phyloP scores from a whole-genome alignment of 371 early-diverging fungal species.

The Mucor piriformis region DNA sequence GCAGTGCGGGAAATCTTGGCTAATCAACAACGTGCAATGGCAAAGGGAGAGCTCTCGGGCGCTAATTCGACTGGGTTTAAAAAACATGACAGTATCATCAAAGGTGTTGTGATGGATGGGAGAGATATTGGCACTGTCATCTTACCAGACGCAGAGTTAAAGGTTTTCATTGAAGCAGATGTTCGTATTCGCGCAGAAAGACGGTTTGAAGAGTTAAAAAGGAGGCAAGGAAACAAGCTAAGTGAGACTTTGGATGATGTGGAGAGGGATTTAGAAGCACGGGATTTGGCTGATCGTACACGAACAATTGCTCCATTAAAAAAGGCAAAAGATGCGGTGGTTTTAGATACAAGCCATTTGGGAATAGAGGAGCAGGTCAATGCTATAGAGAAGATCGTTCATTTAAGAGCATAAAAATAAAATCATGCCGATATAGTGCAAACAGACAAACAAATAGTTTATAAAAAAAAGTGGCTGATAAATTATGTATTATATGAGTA shows the following conservation, averaged over 20 bases:
- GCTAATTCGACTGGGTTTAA: constrained; percentile 27
- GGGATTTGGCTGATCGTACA: constrained; percentile 81
- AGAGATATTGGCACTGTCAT: constrained; percentile 92
- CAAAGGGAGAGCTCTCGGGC: constrained; percentile 25
- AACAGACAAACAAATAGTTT: not conserved
- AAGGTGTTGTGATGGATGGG: constrained; percentile 92
- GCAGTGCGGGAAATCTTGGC: constrained; percentile 67
- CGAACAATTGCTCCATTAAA: constrained; percentile 80
- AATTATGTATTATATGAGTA: not conserved
- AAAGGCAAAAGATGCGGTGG: constrained; percentile 81
- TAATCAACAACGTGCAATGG: constrained; percentile 60
- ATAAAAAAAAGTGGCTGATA: not conserved
- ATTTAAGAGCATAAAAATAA: constrained; percentile 9
- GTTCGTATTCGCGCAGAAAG: constrained; percentile 78
- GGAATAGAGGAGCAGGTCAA: constrained; percentile 80
- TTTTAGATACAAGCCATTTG: constrained; percentile 78
- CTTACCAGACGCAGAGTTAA: constrained; percentile 89
- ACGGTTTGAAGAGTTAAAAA: constrained; percentile 66
- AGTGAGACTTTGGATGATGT: constrained; percentile 57
- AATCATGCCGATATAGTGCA: not conserved
- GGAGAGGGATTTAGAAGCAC: constrained; percentile 59
- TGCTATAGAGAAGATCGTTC: constrained; percentile 61
- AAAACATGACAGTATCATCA: constrained; percentile 16
- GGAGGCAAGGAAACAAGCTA: constrained; percentile 17
- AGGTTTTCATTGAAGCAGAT: constrained; percentile 85